Evolutionary conservation across 108 stramenopile species (phyloP), one percentile per base, ranked within the genome.

Genomic region (Skeletonema marinoi): DNA sequence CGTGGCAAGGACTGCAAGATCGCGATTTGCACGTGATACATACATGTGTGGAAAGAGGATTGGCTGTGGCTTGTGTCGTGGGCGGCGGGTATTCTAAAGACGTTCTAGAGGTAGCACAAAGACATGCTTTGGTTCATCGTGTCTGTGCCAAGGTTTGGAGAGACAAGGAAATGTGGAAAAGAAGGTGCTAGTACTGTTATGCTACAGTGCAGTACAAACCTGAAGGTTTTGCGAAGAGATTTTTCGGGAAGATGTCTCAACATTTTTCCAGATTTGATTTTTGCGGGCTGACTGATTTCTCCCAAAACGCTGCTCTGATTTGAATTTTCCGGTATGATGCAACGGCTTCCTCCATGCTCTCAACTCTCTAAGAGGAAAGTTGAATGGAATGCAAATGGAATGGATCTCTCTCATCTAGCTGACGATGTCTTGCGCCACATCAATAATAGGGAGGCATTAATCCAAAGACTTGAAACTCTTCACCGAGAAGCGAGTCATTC

Each of bases 11-110:
- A 7, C 87, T 96, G 11, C 74, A 80, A 9, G 33, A 74, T 50
- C 80, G 95, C 13, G 95, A 96, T 64, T n/a, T 67, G 3, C 87
- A 50, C 51, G 90, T 96, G 3, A 60, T 93, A 8, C 69, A 82
- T 16, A 69, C 71, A 42, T 92, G 88, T 65, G 88, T 88, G 0
- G 71, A 68, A 25, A 19, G 39, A 3, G 56, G 54, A 10, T 88
- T 96, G 21, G 92, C 92, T 8, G 77, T 96, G 3, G 90, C 91
- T 1, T 82, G 69, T 10, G 91, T 93, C 0, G 72, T 96, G 41
- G 91, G 92, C 10, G 95, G 95, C 12, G 95, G 95, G 13, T 96
- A 96, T 71, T 86, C 89, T 56, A 72, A 67, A 35, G 88, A 91
- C 65, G 77, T 88, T 12, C 78, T 71, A 35, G 82, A 80, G 6